Evolutionary conservation across 345 rosid genomes (phyloP).

Genomic region (Durio zibethinus): DNA sequence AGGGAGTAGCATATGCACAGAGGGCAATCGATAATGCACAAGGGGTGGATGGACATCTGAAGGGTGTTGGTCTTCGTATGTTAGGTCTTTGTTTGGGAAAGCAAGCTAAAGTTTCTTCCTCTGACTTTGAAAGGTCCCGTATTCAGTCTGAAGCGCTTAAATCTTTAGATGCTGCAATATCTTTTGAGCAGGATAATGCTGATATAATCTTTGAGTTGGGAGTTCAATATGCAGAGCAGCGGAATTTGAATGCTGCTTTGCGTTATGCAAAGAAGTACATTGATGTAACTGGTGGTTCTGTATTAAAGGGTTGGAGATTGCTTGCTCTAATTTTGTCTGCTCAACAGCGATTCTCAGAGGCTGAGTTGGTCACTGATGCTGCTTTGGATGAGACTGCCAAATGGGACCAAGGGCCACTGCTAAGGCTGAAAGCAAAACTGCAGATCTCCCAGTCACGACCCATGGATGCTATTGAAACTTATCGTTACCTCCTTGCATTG

Average conservation of each 20-base stretch:
- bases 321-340: constrained; percentile 81
- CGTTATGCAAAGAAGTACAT: constrained; percentile 68
- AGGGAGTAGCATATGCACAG: constrained; percentile 70
- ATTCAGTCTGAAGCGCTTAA: constrained; percentile 80
- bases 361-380: constrained; percentile 85
- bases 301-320: constrained; percentile 86
- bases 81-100: constrained; percentile 87
- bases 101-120: constrained; percentile 67
- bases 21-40: constrained; percentile 58
- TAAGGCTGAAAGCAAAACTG: constrained; percentile 80
- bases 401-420: constrained; percentile 87
- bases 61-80: constrained; percentile 66
- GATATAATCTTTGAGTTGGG: constrained; percentile 81
- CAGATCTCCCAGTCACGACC: constrained; percentile 65
- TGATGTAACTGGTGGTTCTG: constrained; percentile 79
- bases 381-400: constrained; percentile 88
- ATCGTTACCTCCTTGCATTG: constrained; percentile 80
- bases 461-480: constrained; percentile 77
- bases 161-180: constrained; percentile 62
- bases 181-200: constrained; percentile 63
- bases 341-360: constrained; percentile 79
- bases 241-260: constrained; percentile 67
- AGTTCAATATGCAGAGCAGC: constrained; percentile 78
- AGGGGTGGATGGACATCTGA: constrained; percentile 65
- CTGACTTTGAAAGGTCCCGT: constrained; percentile 77